Percentiles rank a stretch among this genome's conserved stretches.
phyloP scores from a whole-genome alignment of 352 stramenopile genomes.

The Phytophthora sansomeana region DNA sequence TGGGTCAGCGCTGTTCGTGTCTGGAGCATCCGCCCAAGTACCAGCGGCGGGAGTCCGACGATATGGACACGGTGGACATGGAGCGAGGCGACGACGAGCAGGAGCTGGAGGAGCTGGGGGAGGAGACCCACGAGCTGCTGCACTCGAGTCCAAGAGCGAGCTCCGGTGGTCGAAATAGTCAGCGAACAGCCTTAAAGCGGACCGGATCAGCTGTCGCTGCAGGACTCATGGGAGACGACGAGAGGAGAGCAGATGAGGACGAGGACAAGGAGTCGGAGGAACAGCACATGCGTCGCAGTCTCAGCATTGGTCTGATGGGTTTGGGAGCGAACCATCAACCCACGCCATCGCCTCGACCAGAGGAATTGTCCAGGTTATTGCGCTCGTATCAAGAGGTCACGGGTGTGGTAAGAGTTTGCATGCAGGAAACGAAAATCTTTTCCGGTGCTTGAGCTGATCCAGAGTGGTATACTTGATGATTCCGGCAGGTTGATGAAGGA shows the following conservation, averaged over 20 bases:
- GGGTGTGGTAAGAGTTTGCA: slow-evolving; percentile 47
- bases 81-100: slow-evolving; percentile 38
- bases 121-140: slow-evolving; percentile 54
- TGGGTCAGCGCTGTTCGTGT: slow-evolving; percentile 85
- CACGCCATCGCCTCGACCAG: slow-evolving; percentile 31
- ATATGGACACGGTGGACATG: slow-evolving; percentile 43
- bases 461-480: slow-evolving; percentile 10
- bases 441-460: slow-evolving; percentile 11
- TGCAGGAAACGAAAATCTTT: background rate
- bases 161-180: slow-evolving; percentile 20
- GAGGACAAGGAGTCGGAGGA: slow-evolving; percentile 36
- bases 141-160: slow-evolving; percentile 28
- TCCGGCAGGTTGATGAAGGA: slow-evolving; percentile 55
- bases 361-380: slow-evolving; percentile 49
- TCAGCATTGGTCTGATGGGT: slow-evolving; percentile 37
- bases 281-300: slow-evolving; percentile 30
- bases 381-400: slow-evolving; percentile 76
- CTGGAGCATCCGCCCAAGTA: slow-evolving; percentile 69
- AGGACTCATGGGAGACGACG: slow-evolving; percentile 10
- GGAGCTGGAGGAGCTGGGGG: slow-evolving; percentile 37
- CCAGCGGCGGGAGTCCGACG: slow-evolving; percentile 66
- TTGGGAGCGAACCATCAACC: slow-evolving; percentile 41
- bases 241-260: slow-evolving; percentile 19
- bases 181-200: slow-evolving; percentile 23
- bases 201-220: slow-evolving; percentile 9